phyloP scores from a whole-genome alignment of 352 stramenopile genomes.

The Pythium scleroteichum region DNA sequence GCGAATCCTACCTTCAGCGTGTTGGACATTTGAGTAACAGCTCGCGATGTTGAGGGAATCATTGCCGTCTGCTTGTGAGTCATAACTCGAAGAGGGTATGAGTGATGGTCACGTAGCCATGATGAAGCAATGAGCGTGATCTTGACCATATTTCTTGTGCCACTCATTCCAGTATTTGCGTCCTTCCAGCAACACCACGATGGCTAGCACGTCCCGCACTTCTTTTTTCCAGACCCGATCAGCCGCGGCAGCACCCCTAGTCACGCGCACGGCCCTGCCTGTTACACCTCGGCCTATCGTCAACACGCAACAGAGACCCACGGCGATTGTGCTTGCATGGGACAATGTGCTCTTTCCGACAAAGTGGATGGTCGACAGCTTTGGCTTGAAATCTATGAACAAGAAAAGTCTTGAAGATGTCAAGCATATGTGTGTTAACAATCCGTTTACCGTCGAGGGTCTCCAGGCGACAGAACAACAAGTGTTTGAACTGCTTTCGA shows the following conservation, averaged over 20 bases:
- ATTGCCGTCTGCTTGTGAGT: background rate
- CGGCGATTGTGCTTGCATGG: conserved; percentile 26
- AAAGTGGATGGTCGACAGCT: conserved; percentile 25
- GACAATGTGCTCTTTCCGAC: conserved; percentile 31
- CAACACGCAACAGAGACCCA: background rate
- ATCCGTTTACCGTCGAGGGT: conserved; percentile 23
- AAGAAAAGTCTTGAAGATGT: conserved; percentile 15
- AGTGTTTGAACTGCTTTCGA: conserved; percentile 18
- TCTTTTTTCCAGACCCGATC: conserved; percentile 21
- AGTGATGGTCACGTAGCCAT: conserved; percentile 26
- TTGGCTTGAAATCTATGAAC: conserved; percentile 1
- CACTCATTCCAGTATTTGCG: conserved; percentile 4
- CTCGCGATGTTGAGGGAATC: background rate
- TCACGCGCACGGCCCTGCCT: conserved; percentile 16
- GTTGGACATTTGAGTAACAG: no score
- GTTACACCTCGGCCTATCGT: conserved; percentile 5
- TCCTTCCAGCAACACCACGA: conserved; percentile 2
- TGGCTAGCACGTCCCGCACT: conserved; percentile 3
- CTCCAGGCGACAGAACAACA: conserved; percentile 26
- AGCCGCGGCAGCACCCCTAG: background rate
- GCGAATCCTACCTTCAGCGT: no score
- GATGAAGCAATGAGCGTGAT: background rate
- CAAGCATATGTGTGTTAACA: conserved; percentile 12
- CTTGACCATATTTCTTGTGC: conserved; percentile 9
- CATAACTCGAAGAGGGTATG: background rate